These are phyloP conservation scores for Cladosporium sp. DNA, from an alignment of 2,329 filamentous ascomycete genomes.

Conservation along the genomic window DNA sequence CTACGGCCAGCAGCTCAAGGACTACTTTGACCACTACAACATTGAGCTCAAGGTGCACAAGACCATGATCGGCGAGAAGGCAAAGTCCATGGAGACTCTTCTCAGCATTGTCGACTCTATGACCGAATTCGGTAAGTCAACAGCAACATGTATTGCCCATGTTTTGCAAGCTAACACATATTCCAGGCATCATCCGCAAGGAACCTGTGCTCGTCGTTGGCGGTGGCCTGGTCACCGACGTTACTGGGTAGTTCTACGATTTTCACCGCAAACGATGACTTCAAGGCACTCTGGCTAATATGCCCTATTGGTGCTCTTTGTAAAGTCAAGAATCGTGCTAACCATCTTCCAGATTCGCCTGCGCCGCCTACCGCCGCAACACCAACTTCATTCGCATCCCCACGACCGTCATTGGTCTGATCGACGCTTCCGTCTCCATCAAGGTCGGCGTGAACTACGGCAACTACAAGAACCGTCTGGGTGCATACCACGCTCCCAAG, in stretches of 20 bases:
- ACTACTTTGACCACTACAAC: slow-evolving; percentile 62
- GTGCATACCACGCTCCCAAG: slow-evolving; percentile 66
- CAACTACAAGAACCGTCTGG: slow-evolving; percentile 69
- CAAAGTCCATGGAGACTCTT: slow-evolving; percentile 67
- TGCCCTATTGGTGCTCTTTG: slow-evolving; percentile 25
- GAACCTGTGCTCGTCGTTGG: slow-evolving; percentile 63
- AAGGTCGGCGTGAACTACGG: slow-evolving; percentile 76
- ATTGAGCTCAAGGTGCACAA: slow-evolving; percentile 62
- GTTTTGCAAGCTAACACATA: neutral
- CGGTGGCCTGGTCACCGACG: slow-evolving; percentile 66
- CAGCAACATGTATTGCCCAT: no score
- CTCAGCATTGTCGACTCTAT: slow-evolving; percentile 67
- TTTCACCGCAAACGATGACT: slow-evolving; percentile 38
- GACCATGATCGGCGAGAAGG: slow-evolving; percentile 71
- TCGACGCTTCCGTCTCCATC: slow-evolving; percentile 70
- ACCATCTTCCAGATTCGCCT: slow-evolving; percentile 53
- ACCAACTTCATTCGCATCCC: slow-evolving; percentile 71
- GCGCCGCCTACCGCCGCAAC: slow-evolving; percentile 65
- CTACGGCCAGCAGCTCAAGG: slow-evolving; percentile 61
- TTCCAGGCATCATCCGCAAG: slow-evolving; percentile 32
- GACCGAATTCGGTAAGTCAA: slow-evolving; percentile 65
- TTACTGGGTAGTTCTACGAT: slow-evolving; percentile 60
- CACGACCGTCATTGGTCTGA: slow-evolving; percentile 69
- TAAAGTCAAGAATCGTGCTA: slow-evolving; percentile 21
- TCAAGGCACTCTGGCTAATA: slow-evolving; percentile 48